Base-by-base conservation (phyloP, 2,329 filamentous ascomycete genomes). In the Dothideomycetidae sp. region DNA sequence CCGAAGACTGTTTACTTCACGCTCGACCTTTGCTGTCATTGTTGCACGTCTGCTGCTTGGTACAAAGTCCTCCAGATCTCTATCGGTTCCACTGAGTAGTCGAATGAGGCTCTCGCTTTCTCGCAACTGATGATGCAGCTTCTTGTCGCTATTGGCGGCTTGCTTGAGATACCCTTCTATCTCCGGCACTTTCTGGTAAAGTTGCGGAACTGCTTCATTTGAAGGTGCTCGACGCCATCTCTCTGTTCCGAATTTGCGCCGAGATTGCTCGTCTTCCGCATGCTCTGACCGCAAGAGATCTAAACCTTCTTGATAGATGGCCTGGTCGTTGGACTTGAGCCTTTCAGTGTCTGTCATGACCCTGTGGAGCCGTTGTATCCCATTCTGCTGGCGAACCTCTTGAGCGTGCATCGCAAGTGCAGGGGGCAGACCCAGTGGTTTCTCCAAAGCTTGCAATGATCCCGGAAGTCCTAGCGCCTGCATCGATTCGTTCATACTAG, bases 381-480 rank as follows among this genome's bases (percentile, higher is more conserved):
- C 88, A 51, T 93, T 85, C 39, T 86, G 81, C 54, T 96, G 88
- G 13, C 86, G 72, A 33, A 98, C 79, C 53, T 96, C 90, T 53
- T 96, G 88, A 0, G 88, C 88, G 49, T 94, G 90, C 14, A 90
- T 82, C 2, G 85, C 72, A 2, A 98, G 61, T 11, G 75, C 81
- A 1, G 84, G 82, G 0, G 90, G 90, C 3, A 98, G 60, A 0
- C 90, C 90, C 0, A 98, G 67, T 0, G 90, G 90, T 54, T 94
- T 96, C 54, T 98, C 90, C 1, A 96, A 67, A 0, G 90, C 90
- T 55, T 98, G 90, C 3, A 98, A 61, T 1, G 88, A 93, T 0
- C 90, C 90, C 0, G 90, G 90, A 0, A 98, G 70, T 41, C 92
- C 90, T 10, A 96, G 64, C 0, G 80, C 86, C 12, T 81, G 75